phyloP scores from a whole-genome alignment of 176 grass and related monocot species.

The Cenchrus purpureus region DNA sequence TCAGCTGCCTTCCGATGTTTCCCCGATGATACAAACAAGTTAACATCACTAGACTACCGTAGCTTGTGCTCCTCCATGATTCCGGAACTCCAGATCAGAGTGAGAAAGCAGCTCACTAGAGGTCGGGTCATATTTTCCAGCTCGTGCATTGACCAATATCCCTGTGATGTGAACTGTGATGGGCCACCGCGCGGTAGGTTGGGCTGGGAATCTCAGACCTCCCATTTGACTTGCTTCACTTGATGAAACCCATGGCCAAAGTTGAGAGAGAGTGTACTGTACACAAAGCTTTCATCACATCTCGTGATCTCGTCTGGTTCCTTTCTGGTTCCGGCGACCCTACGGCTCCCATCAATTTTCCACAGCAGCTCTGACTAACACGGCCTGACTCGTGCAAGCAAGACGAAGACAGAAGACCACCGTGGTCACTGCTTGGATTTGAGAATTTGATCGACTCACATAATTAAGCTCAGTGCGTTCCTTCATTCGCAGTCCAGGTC shows the following conservation, averaged over 20 bases:
- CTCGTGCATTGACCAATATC: conserved; percentile 43
- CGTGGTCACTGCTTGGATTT: background rate
- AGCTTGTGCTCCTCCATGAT: background rate
- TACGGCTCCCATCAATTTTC: conserved; percentile 31
- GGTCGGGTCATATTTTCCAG: background rate
- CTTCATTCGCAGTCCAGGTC: background rate
- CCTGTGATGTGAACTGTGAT: background rate
- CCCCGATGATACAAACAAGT: background rate
- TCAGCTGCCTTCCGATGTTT: background rate
- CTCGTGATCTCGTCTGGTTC: background rate
- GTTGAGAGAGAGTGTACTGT: background rate
- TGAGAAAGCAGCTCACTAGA: conserved; percentile 19
- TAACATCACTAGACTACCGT: background rate
- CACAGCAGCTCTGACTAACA: conserved; percentile 19
- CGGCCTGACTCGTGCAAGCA: background rate
- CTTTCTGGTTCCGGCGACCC: background rate
- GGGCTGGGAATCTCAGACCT: background rate
- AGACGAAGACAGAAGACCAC: background rate
- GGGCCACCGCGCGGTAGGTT: background rate
- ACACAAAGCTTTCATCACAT: background rate
- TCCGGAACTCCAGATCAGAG: background rate
- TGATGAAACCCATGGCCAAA: background rate
- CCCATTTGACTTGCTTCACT: background rate
- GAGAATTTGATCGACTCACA: background rate
- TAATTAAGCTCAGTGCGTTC: background rate